These are phyloP conservation scores for Musa itinerans DNA, from an alignment of 176 grass and related monocot species.

Conservation along the genomic window DNA sequence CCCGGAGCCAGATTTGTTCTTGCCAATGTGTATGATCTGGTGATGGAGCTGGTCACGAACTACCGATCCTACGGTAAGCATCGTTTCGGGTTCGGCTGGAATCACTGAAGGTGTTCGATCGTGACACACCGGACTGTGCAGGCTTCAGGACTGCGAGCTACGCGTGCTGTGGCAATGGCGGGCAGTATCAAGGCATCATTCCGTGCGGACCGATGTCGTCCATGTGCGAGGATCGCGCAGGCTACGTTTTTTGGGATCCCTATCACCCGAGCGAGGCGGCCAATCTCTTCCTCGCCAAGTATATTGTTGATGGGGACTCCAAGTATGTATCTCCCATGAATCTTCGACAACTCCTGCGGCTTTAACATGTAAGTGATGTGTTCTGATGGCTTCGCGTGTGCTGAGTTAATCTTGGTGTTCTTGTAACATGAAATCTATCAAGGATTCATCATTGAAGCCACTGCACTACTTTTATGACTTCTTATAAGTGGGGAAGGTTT, in stretches of 20 bases:
- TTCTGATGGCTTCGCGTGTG: background rate
- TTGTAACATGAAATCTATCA: no score
- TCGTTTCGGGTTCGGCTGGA: no score
- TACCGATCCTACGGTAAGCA: slow-evolving; percentile 42
- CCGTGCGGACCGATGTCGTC: slow-evolving; percentile 66
- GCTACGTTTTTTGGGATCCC: slow-evolving; percentile 78
- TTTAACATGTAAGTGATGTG: slow-evolving; percentile 2
- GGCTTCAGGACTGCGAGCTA: slow-evolving; percentile 55
- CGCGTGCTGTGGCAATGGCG: slow-evolving; percentile 80
- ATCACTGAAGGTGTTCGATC: no score
- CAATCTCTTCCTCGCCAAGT: slow-evolving; percentile 61
- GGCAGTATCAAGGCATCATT: slow-evolving; percentile 51
- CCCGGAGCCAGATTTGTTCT: slow-evolving; percentile 60
- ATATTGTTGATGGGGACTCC: slow-evolving; percentile 67
- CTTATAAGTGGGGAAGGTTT: no score
- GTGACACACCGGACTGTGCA: slow-evolving; percentile 3
- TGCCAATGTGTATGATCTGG: slow-evolving; percentile 86
- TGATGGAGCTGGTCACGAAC: slow-evolving; percentile 62
- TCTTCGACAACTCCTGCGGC: slow-evolving; percentile 50
- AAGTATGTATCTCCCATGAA: slow-evolving; percentile 82
- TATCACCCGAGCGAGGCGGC: slow-evolving; percentile 88
- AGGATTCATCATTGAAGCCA: no score
- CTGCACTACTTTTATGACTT: no score
- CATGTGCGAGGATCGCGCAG: slow-evolving; percentile 44
- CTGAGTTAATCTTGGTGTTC: background rate